Evolutionary conservation across 2,329 filamentous ascomycete genomes (phyloP), one percentile per base, ranked within the genome.

Genomic region (Chrysoporthe deuterocubensis): DNA sequence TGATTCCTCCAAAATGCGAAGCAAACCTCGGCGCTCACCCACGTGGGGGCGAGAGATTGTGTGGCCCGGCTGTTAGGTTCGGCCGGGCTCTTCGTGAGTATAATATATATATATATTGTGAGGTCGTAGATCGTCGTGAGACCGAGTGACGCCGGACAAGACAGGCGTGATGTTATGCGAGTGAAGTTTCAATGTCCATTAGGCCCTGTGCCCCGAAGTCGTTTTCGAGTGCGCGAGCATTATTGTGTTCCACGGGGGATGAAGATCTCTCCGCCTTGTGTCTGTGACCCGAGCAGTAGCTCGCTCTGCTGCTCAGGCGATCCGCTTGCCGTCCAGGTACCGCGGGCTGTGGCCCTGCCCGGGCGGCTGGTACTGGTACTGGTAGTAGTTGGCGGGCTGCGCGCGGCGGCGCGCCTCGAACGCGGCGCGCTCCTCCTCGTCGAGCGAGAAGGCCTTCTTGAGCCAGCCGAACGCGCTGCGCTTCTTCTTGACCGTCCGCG

Each of bases 381-480:
- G 85, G 70, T 88, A 88, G 1, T 78, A 77, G 67, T 84, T 83
- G 0, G 75, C 77, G 14, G 74, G 67, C 67, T 83, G 79, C 72
- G 82, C 81, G 8, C 81, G 79, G 73, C 81, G 85, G 67, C 84
- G 83, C 58, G 84, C 83, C 74, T 90, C 87, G 71, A 88, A 90
- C 11, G 84, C 83, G 9, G 83, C 81, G 64, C 83, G 84, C 75
- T 90, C 88, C 60, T 90, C 87, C 32, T 90, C 88, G 69, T 89
- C 87, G 37, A 90, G 77, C 44, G 85, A 86, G 64, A 90, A 90
- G 0, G 88, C 88, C 78, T 90, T 90, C 77, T 90, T 90, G 66
- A 90, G 76, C 88, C 88, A 90, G 2, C 88, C 88, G 73, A 90
- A 89, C 1, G 87, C 87, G 72, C 88, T 90, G 71, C 87, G 84